phyloP scores from a whole-genome alignment of 1,284 basidiomycete species.

The Cryptococcus sp. region DNA sequence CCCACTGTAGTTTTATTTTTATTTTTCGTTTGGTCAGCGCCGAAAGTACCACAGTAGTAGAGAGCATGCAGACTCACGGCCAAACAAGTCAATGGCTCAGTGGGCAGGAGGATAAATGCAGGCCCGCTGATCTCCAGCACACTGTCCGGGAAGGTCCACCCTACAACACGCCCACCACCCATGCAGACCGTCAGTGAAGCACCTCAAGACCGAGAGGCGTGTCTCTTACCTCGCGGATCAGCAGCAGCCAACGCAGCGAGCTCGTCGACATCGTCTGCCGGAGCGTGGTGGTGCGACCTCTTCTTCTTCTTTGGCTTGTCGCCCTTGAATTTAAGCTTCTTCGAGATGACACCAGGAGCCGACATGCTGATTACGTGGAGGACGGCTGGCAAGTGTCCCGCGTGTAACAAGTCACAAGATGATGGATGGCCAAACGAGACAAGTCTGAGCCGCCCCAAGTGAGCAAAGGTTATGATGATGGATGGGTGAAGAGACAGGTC shows the following conservation, averaged over 20 bases:
- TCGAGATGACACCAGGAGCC: conserved; percentile 36
- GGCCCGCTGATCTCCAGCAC: conserved; percentile 50
- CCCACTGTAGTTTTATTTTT: conserved; percentile 35
- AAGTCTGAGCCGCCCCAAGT: not conserved
- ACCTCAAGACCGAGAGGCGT: too few relatives aligned
- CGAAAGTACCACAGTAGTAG: not conserved
- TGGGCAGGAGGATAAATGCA: conserved; percentile 48
- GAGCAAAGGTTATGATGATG: too few relatives aligned
- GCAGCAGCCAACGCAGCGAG: conserved; percentile 39
- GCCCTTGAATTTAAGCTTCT: conserved; percentile 54
- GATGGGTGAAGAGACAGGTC: too few relatives aligned
- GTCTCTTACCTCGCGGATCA: conserved; percentile 40
- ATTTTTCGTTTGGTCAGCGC: too few relatives aligned
- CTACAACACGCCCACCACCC: conserved; percentile 19
- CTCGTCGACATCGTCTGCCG: conserved; percentile 28
- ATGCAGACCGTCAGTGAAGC: too few relatives aligned
- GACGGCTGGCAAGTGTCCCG: not conserved
- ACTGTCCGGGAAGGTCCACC: conserved; percentile 51
- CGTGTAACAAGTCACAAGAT: too few relatives aligned
- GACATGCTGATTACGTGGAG: conserved; percentile 10
- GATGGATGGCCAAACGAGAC: not conserved
- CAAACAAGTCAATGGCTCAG: conserved; percentile 42
- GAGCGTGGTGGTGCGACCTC: conserved; percentile 40
- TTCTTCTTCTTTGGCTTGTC: conserved; percentile 54
- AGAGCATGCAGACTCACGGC: conserved; percentile 31